Percentiles rank a stretch among this genome's conserved stretches.
Evolutionary conservation across 202 grass and related monocot genomes (phyloP).

Genomic region (Musa balbisiana): DNA sequence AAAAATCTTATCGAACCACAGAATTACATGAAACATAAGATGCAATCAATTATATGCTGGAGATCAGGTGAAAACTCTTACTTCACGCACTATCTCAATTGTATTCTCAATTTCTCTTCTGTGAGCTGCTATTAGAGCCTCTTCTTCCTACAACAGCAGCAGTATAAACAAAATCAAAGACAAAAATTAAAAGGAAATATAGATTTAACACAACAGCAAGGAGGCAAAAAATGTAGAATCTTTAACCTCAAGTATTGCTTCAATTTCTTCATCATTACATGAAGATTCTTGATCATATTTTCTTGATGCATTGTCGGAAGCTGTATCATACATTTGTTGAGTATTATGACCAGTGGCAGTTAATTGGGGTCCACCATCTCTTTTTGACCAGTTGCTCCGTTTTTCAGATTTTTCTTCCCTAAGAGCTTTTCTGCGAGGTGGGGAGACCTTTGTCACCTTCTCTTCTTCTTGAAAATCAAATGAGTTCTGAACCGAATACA

Average conservation of each 20-base stretch:
- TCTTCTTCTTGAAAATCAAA: constrained; percentile 58
- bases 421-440: constrained; percentile 66
- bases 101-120: constrained; percentile 99
- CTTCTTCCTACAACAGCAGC: constrained; percentile 70
- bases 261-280: constrained; percentile 74
- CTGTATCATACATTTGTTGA: constrained; percentile 40
- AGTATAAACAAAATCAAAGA: constrained; percentile 17
- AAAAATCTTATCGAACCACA: neutral
- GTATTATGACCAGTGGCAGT: constrained; percentile 43
- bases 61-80: constrained; percentile 24
- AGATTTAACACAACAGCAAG: constrained; percentile 1
- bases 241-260: constrained; percentile 93
- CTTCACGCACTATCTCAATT: constrained; percentile 96
- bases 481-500: constrained; percentile 45
- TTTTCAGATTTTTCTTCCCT: constrained; percentile 77
- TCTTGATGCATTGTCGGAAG: constrained; percentile 36
- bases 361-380: constrained; percentile 47
- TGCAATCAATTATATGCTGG: neutral
- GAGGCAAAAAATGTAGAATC: constrained; percentile 13
- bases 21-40: neutral
- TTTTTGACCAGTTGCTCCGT: constrained; percentile 58
- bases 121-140: constrained; percentile 90
- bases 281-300: constrained; percentile 71
- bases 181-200: constrained; percentile 4
- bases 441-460: constrained; percentile 72